These are phyloP conservation scores for Auriscalpium orientale DNA, from an alignment of 768 basidiomycete species.

Conservation along the genomic window DNA sequence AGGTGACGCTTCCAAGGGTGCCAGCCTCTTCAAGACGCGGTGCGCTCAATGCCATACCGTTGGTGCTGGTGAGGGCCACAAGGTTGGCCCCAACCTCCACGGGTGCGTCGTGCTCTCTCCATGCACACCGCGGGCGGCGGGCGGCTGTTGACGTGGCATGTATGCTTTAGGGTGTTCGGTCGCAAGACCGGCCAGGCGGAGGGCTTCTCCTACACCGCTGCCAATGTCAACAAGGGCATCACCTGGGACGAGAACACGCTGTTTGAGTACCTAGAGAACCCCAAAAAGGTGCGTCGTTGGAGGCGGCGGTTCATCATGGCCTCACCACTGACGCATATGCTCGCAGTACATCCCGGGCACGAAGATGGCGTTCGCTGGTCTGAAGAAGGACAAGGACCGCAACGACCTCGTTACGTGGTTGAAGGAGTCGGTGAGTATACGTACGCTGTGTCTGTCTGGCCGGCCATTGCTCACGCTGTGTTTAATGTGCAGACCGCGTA, in stretches of 20 bases:
- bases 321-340: no score
- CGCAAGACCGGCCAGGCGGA: conserved; percentile 82
- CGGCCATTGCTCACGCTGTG: neutral
- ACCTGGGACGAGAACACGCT: conserved; percentile 82
- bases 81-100: conserved; percentile 93
- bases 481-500: neutral
- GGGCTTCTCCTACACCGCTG: conserved; percentile 87
- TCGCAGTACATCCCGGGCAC: conserved; percentile 87
- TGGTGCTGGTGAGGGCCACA: conserved; percentile 67
- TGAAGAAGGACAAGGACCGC: conserved; percentile 98
- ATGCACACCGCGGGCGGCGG: neutral
- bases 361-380: conserved; percentile 97
- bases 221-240: conserved; percentile 93
- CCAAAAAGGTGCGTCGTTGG: conserved; percentile 71
- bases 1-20: conserved; percentile 90
- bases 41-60: conserved; percentile 93
- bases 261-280: conserved; percentile 94
- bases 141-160: conserved; percentile 6
- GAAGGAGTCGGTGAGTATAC: conserved; percentile 57
- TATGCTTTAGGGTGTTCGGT: conserved; percentile 55
- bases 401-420: conserved; percentile 86
- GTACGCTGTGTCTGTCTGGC: no score
- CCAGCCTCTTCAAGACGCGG: conserved; percentile 92
- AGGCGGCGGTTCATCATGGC: neutral
- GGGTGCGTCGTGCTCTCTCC: conserved; percentile 46